phyloP scores from a whole-genome alignment of 257 asterid genomes.

The Solanum appendiculatum region DNA sequence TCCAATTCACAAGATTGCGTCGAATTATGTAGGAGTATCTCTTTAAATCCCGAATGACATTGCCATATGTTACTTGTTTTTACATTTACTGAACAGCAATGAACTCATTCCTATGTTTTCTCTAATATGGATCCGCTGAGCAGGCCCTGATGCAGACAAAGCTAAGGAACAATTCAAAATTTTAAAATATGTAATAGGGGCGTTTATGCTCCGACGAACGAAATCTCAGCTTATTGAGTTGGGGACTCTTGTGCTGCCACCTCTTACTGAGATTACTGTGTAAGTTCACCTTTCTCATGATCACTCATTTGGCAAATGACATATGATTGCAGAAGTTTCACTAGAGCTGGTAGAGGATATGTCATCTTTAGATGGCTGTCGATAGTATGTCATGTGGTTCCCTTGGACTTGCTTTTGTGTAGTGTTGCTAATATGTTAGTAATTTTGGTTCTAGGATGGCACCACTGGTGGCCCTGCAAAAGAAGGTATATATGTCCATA shows the following conservation, averaged over 20 bases:
- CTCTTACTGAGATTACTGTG: constrained; percentile 86
- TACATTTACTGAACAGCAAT: not conserved
- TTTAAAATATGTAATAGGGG: constrained; percentile 68
- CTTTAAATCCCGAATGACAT: not conserved
- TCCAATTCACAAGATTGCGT: not conserved
- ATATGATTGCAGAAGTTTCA: not conserved
- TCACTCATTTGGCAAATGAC: not conserved
- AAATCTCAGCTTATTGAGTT: constrained; percentile 67
- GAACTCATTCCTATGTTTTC: not conserved
- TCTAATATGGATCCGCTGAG: constrained; percentile 4
- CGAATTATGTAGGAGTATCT: not conserved
- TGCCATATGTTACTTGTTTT: not conserved
- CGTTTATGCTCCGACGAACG: constrained; percentile 95
- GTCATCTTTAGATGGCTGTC: not conserved
- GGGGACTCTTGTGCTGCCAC: constrained; percentile 73
- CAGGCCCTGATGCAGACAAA: constrained; percentile 51
- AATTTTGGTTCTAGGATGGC: constrained; percentile 54
- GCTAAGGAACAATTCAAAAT: constrained; percentile 50
- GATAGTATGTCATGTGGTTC: not conserved
- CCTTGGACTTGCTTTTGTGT: not conserved
- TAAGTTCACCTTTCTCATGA: constrained; percentile 28
- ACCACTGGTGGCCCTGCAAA: constrained; percentile 71
- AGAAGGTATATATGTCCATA: constrained; percentile 74
- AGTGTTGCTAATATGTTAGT: constrained; percentile 3
- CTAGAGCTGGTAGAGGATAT: not conserved